Base-by-base conservation (phyloP, 768 basidiomycete genomes). In the Xerocomus brunneocitrinus region DNA sequence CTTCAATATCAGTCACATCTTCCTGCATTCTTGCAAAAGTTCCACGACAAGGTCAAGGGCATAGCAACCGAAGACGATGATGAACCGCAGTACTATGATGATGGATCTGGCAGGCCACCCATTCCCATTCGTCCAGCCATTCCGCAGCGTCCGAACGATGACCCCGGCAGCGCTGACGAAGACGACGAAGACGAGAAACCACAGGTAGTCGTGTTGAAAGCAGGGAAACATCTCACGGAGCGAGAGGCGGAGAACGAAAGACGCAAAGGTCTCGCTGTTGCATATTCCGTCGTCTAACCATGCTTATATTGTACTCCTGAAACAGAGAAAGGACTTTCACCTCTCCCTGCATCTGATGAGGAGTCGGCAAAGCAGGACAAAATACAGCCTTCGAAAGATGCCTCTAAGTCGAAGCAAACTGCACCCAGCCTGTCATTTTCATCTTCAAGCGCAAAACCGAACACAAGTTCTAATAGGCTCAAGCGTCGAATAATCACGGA, bases 141-240 rank as follows among this genome's bases (percentile, higher is more conserved):
- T 28, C 87, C 87, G 9, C 74, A 82, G 62, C 76, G 87, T 32
- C 86, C 85, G 0, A 78, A 74, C 12, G 79, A 81, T 44, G 81
- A 89, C 52, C 83, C 80, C 8, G 87, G 87, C 47, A 88, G 86
- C 58, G 87, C 80, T 12, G 83, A 84, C 48, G 89, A 91, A 53
- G 84, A 84, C 53, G 74, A 75, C 4, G 80, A 67, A 0, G 92
- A 93, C 61, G 93, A 95, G 68, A 84, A 79, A 59, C 93, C 93
- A 3, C 89, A 91, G 64, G 83, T 97, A 8, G 91, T 97, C 3
- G 93, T 95, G 8, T 67, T 97, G 58, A 91, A 81, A 64, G 81
- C 87, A 59, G 93, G 94, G 27, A 95, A 91, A 66, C 94, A 97
- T 73, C 75, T 97, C 40, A 82, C 81, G 2, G 85, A 79, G 57